Conservation (phyloP, 2,329 filamentous ascomycete species). For the Apiospora sp. region DNA sequence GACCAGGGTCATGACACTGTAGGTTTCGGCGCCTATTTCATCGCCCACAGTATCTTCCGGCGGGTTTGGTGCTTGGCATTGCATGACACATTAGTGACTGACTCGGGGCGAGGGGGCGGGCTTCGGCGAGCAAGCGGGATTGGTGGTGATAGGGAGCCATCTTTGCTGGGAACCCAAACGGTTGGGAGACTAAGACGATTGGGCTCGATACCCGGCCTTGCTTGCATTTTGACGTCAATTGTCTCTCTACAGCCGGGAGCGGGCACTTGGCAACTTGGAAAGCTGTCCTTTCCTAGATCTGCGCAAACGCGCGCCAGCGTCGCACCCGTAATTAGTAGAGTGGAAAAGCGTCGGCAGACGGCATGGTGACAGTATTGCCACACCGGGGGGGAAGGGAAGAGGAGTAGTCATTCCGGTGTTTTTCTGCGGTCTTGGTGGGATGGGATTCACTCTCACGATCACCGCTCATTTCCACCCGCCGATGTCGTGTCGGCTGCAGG, state of each 20-base stretch:
- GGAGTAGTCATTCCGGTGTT: background rate
- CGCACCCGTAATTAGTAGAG: background rate
- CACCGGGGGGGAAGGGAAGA: background rate
- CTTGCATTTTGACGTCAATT: conserved; percentile 6
- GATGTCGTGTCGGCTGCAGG: conserved; percentile 18
- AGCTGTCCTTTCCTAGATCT: background rate
- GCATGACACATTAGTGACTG: background rate
- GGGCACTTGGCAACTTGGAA: background rate
- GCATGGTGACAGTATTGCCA: background rate
- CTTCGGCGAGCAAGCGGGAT: background rate
- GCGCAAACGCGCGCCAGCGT: background rate
- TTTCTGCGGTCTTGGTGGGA: conserved; percentile 1
- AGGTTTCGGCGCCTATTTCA: background rate
- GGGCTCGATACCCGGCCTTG: background rate
- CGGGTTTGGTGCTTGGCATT: background rate
- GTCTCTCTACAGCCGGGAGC: background rate
- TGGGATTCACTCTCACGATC: background rate
- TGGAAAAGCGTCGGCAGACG: background rate
- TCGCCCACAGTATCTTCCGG: background rate
- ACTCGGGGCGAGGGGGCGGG: conserved; percentile 5
- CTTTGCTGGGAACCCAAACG: background rate
- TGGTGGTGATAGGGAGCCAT: background rate
- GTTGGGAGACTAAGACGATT: conserved; percentile 9
- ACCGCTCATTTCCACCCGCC: conserved; percentile 20
- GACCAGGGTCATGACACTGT: background rate